These are phyloP conservation scores for Cyberlindnera americana DNA, from an alignment of 805 yeast species.

Conservation along the genomic window DNA sequence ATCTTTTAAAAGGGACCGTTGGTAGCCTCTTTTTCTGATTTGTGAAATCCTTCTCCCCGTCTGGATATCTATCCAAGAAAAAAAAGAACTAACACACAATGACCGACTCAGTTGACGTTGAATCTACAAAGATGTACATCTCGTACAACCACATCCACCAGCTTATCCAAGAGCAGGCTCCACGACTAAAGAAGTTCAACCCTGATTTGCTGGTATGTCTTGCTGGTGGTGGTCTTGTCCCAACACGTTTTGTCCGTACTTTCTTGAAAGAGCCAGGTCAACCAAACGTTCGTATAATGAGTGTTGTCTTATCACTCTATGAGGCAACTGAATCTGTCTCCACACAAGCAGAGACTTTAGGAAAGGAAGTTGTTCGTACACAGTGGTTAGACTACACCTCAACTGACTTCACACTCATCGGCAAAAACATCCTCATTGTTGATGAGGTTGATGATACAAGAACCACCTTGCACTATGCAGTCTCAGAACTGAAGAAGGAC, in stretches of 20 bases:
- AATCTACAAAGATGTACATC: conserved; percentile 55
- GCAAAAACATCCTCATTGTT: conserved; percentile 68
- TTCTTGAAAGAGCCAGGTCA: conserved; percentile 84
- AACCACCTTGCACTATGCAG: conserved; percentile 78
- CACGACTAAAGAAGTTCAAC: conserved; percentile 61
- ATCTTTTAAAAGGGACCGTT: background rate
- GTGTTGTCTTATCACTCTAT: conserved; percentile 87
- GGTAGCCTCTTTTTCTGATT: background rate
- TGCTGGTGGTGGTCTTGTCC: conserved; percentile 98
- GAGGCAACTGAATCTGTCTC: conserved; percentile 72
- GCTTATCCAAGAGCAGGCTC: conserved; percentile 61
- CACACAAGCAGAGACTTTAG: conserved; percentile 52
- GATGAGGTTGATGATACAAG: conserved; percentile 88
- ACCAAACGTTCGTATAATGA: conserved; percentile 90
- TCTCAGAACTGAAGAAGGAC: conserved; percentile 70
- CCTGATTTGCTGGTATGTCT: conserved; percentile 93
- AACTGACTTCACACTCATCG: conserved; percentile 54
- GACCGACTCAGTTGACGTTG: conserved; percentile 24
- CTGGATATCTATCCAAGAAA: no score
- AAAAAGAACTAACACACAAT: conserved; percentile 10
- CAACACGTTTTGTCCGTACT: conserved; percentile 93
- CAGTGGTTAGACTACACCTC: conserved; percentile 81
- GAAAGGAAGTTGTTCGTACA: conserved; percentile 67
- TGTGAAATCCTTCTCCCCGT: no score
- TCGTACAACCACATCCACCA: conserved; percentile 81